Percentiles rank a stretch among this genome's conserved stretches.
These are phyloP conservation scores for Scalesia atractyloides DNA, from an alignment of 129 eudicot genomes.

Conservation along the genomic window DNA sequence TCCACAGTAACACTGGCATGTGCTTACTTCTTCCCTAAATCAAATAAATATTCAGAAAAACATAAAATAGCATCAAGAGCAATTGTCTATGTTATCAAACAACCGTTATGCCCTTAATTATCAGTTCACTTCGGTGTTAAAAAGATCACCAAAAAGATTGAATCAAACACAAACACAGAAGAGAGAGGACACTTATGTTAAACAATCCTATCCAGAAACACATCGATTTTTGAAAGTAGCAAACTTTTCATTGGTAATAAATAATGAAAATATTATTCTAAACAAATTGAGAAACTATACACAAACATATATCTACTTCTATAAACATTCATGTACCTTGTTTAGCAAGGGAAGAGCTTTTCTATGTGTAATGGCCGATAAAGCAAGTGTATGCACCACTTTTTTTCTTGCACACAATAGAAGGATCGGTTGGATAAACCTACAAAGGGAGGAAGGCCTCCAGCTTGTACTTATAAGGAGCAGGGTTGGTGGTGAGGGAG, in stretches of 20 bases:
- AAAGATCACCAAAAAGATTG: neutral
- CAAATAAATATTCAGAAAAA: neutral
- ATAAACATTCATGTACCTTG: neutral
- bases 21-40: neutral
- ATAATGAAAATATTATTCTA: no score
- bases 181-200: neutral
- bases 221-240: no score
- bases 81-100: neutral
- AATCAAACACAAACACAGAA: neutral
- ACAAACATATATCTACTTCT: neutral
- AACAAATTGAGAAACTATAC: neutral
- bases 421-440: neutral
- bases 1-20: slow-evolving; percentile 20
- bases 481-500: neutral
- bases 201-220: neutral
- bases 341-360: neutral
- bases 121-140: neutral
- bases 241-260: no score
- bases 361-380: neutral
- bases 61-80: neutral
- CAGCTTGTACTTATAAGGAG: slow-evolving; percentile 12
- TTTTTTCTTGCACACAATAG: neutral
- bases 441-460: neutral
- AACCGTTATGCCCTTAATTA: neutral
- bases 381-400: neutral